phyloP scores from a whole-genome alignment of 2,329 filamentous ascomycete species.

The Neurospora sp. region DNA sequence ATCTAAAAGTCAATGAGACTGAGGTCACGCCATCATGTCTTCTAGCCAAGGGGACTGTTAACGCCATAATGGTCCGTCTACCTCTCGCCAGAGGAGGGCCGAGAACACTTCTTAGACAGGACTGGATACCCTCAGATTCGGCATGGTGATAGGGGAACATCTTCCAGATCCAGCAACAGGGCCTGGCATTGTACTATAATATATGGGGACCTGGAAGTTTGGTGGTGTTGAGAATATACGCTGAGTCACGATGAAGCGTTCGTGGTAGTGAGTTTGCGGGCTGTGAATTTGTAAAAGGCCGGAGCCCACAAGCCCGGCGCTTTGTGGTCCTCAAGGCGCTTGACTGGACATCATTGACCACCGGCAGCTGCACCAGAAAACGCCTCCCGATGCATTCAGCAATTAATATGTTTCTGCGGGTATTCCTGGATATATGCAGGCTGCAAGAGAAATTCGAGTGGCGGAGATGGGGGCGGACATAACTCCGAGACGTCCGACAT shows the following conservation, averaged over 20 bases:
- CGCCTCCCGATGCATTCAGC: not conserved
- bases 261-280: not conserved
- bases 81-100: not conserved
- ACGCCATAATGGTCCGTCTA: not conserved
- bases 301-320: not conserved
- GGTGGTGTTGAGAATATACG: not conserved
- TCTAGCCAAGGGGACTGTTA: not conserved
- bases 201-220: not conserved
- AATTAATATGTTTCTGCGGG: not conserved
- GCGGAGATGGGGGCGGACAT: not conserved
- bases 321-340: not conserved
- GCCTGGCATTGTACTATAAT: not conserved
- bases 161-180: not conserved
- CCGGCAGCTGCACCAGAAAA: not conserved
- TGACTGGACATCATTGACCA: not conserved
- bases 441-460: not conserved
- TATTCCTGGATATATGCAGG: not conserved
- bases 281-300: not conserved
- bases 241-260: not conserved
- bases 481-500: not conserved
- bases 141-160: not conserved
- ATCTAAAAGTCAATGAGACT: not conserved
- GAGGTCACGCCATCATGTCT: not conserved
- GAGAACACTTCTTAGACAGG: not conserved
- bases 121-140: not conserved